phyloP scores from a whole-genome alignment of 768 basidiomycete species.

The Tricholoma flavovirens region DNA sequence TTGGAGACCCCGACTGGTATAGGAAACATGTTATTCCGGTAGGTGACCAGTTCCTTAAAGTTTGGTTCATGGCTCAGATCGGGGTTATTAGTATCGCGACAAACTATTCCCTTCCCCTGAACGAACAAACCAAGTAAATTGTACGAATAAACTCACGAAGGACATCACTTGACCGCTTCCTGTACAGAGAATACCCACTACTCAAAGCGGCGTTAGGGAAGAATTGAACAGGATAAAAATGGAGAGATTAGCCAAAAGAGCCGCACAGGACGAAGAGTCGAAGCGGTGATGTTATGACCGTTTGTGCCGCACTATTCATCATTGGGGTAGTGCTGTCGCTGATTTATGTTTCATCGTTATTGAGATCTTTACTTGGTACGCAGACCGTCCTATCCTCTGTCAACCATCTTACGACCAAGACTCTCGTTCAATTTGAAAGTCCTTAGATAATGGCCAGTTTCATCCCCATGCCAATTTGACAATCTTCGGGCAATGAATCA shows the following conservation, averaged over 20 bases:
- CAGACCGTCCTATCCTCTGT: no score
- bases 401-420: no score
- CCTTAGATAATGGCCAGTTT: no score
- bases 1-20: conserved; percentile 88
- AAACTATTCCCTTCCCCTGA: conserved; percentile 63
- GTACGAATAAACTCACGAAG: neutral
- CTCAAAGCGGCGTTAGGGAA: conserved; percentile 57
- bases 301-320: neutral
- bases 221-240: conserved; percentile 71
- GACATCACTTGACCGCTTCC: neutral
- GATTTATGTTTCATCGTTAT: no score
- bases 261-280: conserved; percentile 35
- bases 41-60: conserved; percentile 10
- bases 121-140: conserved; percentile 43
- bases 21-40: conserved; percentile 71
- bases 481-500: no score
- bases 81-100: conserved; percentile 54
- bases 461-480: no score
- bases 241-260: conserved; percentile 44
- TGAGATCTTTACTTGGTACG: no score
- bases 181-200: conserved; percentile 54
- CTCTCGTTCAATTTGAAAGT: no score
- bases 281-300: conserved; percentile 5
- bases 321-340: no score
- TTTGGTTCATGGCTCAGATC: neutral